Evolutionary conservation across 192 early-diverging fungal genomes (phyloP).

Genomic region (Mortierella alpina): DNA sequence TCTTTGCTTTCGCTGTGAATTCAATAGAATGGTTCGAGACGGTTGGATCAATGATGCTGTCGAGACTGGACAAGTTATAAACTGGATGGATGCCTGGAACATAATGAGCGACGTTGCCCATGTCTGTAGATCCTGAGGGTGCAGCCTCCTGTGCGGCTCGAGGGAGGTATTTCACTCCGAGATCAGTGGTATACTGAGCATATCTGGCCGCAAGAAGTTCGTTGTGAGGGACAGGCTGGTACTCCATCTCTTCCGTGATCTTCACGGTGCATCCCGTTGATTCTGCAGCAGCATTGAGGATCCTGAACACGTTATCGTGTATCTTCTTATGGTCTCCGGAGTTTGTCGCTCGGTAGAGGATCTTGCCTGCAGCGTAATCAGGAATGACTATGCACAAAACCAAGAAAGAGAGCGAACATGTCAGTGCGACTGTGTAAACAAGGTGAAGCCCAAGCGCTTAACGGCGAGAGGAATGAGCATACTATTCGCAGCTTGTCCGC

Average conservation of each 20-base stretch:
- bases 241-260: conserved; percentile 60
- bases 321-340: conserved; percentile 60
- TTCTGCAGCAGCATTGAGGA: conserved; percentile 72
- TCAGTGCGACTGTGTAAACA: neutral
- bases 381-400: conserved; percentile 64
- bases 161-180: conserved; percentile 20
- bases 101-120: conserved; percentile 23
- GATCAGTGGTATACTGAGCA: conserved; percentile 20
- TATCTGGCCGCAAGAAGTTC: conserved; percentile 33
- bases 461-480: neutral
- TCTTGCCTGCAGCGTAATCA: conserved; percentile 66
- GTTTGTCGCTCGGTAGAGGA: conserved; percentile 69
- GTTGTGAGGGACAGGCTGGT: conserved; percentile 69
- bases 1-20: conserved; percentile 70
- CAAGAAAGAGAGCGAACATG: neutral
- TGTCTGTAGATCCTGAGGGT: conserved; percentile 18
- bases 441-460: neutral
- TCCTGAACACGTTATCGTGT: conserved; percentile 59
- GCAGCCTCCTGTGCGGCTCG: conserved; percentile 17
- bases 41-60: conserved; percentile 60
- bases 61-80: conserved; percentile 41
- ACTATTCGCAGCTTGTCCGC: conserved; percentile 70
- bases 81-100: conserved; percentile 42
- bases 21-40: conserved; percentile 71
- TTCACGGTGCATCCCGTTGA: conserved; percentile 77